Evolutionary conservation across 371 early-diverging fungal genomes (phyloP).

Genomic region (Zychaea mexicana): DNA sequence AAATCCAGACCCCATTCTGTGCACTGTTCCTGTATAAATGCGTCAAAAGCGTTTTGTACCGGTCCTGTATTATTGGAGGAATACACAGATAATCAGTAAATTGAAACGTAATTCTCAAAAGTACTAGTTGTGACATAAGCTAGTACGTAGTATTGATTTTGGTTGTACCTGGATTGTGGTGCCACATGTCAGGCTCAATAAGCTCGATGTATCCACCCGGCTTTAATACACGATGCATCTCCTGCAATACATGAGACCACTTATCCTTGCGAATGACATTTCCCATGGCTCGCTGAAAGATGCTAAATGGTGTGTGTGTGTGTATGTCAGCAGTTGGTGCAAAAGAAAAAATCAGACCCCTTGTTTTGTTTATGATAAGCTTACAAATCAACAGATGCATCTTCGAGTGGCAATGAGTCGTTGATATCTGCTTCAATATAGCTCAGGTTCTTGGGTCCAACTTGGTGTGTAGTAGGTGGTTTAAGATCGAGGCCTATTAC

Average conservation of each 20-base stretch:
- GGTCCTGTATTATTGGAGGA: too few relatives aligned
- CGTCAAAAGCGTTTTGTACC: conserved; percentile 46
- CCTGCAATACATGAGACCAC: conserved; percentile 36
- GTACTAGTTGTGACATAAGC: too few relatives aligned
- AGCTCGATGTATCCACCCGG: conserved; percentile 49
- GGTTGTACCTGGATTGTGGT: conserved; percentile 39
- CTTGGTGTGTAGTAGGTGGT: conserved; percentile 28
- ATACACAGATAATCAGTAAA: too few relatives aligned
- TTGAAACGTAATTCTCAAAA: too few relatives aligned
- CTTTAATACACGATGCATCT: conserved; percentile 43
- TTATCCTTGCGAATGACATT: conserved; percentile 33
- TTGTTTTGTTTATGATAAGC: neutral
- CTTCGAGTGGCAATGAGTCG: conserved; percentile 38
- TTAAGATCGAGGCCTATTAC: conserved; percentile 57
- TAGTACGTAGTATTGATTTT: neutral
- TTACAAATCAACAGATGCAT: conserved; percentile 47
- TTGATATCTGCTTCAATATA: conserved; percentile 39
- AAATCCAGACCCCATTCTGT: conserved; percentile 35
- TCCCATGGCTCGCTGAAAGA: conserved; percentile 48
- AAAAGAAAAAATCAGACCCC: neutral
- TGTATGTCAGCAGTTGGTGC: too few relatives aligned
- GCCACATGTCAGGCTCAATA: conserved; percentile 43
- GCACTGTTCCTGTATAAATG: conserved; percentile 38
- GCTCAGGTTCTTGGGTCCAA: conserved; percentile 37
- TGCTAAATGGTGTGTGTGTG: conserved; percentile 27